Percentiles rank a stretch among this genome's conserved stretches.
These are phyloP conservation scores for Chaetomium sp. DNA, from an alignment of 2,329 filamentous ascomycete species.

Conservation along the genomic window DNA sequence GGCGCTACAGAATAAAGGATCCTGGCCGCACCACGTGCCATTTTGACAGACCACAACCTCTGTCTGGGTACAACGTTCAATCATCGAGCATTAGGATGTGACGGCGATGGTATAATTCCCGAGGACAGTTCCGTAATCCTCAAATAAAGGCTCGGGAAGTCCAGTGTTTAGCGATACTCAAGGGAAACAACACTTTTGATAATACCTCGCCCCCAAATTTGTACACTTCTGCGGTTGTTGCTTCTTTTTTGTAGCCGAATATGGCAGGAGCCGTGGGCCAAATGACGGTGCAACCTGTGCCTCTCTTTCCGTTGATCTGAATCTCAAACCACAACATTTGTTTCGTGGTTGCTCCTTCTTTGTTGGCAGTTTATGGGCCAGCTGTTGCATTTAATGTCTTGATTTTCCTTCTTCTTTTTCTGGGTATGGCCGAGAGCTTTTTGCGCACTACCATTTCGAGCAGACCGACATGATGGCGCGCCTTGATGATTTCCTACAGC, in stretches of 20 bases:
- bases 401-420: not conserved
- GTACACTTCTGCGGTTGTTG: too few species aligned
- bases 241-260: not conserved
- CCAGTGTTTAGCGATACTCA: too few species aligned
- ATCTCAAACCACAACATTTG: not conserved
- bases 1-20: too few species aligned
- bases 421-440: not conserved
- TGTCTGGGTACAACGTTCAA: too few species aligned
- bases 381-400: not conserved
- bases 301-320: not conserved
- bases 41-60: too few species aligned
- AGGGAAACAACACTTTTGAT: too few species aligned
- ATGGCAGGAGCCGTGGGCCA: not conserved
- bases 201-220: too few species aligned
- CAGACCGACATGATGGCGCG: slow-evolving; percentile 4
- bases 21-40: too few species aligned
- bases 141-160: too few species aligned
- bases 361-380: not conserved
- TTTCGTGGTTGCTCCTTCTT: not conserved
- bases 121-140: too few species aligned
- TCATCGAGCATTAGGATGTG: too few species aligned
- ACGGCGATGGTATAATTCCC: too few species aligned
- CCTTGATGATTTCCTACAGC: slow-evolving; percentile 43
- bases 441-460: not conserved
- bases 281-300: not conserved